Conservation (phyloP, 371 early-diverging fungal species). For the Rhizopus delemar region DNA sequence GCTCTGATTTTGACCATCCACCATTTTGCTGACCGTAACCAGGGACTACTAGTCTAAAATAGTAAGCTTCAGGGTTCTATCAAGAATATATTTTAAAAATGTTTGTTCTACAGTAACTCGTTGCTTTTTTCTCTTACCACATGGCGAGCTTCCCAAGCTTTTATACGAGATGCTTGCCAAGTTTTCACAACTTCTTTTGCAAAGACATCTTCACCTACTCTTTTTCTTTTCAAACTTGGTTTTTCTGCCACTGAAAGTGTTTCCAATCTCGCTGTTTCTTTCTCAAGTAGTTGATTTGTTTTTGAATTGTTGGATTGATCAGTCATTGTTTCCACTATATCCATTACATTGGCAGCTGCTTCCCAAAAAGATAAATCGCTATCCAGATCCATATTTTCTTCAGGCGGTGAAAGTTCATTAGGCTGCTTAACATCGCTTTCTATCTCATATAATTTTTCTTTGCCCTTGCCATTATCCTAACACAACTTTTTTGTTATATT, state of each 20-base stretch:
- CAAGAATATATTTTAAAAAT: neutral
- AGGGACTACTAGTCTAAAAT: slow-evolving; percentile 73
- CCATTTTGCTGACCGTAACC: slow-evolving; percentile 63
- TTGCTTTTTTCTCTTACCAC: slow-evolving; percentile 25
- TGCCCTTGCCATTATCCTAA: slow-evolving; percentile 10
- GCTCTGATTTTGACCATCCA: slow-evolving; percentile 49
- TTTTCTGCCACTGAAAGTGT: slow-evolving; percentile 15
- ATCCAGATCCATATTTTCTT: slow-evolving; percentile 9
- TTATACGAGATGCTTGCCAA: slow-evolving; percentile 64
- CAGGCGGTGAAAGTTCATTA: slow-evolving; percentile 1
- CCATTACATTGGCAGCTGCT: neutral
- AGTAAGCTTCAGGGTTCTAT: slow-evolving; percentile 63
- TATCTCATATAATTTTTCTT: neutral
- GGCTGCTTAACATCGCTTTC: neutral
- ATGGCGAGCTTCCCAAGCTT: slow-evolving; percentile 60
- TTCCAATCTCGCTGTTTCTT: slow-evolving; percentile 13
- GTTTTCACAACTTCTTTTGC: slow-evolving; percentile 49
- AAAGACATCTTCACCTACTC: slow-evolving; percentile 57
- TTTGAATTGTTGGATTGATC: neutral
- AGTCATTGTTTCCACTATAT: neutral
- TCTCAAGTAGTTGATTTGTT: slow-evolving; percentile 2
- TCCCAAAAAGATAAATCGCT: slow-evolving; percentile 13
- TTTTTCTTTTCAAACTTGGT: slow-evolving; percentile 17
- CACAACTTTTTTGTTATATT: neutral
- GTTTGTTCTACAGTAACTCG: neutral